Evolutionary conservation across 257 asterid genomes (phyloP).

Genomic region (Solanum chiquidenum): DNA sequence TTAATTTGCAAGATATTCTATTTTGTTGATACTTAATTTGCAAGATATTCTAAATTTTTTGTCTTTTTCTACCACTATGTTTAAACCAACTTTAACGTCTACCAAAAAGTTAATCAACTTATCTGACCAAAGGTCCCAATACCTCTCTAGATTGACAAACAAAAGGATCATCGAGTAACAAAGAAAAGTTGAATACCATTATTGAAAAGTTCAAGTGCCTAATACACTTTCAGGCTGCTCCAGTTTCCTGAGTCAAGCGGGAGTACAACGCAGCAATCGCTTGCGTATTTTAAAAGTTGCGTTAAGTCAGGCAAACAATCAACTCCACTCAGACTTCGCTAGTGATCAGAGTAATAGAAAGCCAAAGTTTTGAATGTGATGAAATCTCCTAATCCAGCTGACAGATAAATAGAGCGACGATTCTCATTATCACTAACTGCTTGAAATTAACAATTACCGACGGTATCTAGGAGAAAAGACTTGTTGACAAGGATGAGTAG

Average conservation of each 20-base stretch:
- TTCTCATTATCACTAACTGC: background rate
- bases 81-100: no score
- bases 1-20: background rate
- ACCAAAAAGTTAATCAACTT: background rate
- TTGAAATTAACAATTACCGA: background rate
- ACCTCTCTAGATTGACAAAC: background rate
- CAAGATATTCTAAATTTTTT: no score
- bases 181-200: background rate
- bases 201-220: background rate
- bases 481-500: background rate
- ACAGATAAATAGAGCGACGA: background rate
- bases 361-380: background rate
- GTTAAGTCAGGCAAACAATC: background rate
- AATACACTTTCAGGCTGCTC: background rate
- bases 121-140: background rate
- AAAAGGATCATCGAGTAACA: background rate
- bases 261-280: background rate
- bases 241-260: background rate
- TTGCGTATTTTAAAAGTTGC: background rate
- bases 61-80: no score
- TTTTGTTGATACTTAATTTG: no score
- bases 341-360: background rate
- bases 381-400: background rate
- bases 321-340: background rate
- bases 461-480: background rate